Conservation (phyloP, 495 filamentous ascomycete genomes). For the Penicillium dipodomyicola region DNA sequence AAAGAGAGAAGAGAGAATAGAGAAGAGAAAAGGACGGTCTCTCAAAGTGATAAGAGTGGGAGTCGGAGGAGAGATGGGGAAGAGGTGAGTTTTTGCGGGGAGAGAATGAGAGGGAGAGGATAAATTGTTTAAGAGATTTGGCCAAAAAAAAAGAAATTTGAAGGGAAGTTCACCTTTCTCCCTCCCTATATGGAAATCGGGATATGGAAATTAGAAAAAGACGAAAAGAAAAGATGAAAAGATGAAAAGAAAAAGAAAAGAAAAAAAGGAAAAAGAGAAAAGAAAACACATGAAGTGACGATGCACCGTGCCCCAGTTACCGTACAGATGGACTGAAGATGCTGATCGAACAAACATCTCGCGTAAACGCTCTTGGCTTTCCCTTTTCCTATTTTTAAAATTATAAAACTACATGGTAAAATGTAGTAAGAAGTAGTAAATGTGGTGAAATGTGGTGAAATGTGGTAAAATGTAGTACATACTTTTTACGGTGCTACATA, state of each 20-base stretch:
- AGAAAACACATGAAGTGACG: conserved; percentile 3
- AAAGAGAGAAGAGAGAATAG: no score
- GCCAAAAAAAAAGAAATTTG: neutral
- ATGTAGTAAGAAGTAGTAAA: neutral
- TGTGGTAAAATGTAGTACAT: neutral
- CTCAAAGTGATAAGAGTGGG: neutral
- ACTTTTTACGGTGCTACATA: neutral
- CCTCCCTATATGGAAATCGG: neutral
- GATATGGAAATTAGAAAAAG: conserved; percentile 1
- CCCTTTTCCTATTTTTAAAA: neutral
- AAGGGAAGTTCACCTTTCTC: neutral
- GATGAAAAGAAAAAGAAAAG: conserved; percentile 4
- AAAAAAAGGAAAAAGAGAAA: neutral
- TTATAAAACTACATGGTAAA: neutral
- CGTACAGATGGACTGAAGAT: conserved; percentile 13
- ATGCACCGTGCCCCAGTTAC: conserved; percentile 6
- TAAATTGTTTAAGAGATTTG: no score
- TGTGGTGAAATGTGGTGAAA: no score
- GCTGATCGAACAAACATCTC: conserved; percentile 15
- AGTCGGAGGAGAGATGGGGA: neutral
- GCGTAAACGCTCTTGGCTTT: neutral
- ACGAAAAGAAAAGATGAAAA: conserved; percentile 18
- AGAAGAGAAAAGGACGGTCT: no score
- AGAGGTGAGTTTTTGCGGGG: neutral
- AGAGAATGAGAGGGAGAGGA: neutral